These are phyloP conservation scores for Friedmanniomyces simplex DNA, from an alignment of 495 filamentous ascomycete species.

Conservation along the genomic window DNA sequence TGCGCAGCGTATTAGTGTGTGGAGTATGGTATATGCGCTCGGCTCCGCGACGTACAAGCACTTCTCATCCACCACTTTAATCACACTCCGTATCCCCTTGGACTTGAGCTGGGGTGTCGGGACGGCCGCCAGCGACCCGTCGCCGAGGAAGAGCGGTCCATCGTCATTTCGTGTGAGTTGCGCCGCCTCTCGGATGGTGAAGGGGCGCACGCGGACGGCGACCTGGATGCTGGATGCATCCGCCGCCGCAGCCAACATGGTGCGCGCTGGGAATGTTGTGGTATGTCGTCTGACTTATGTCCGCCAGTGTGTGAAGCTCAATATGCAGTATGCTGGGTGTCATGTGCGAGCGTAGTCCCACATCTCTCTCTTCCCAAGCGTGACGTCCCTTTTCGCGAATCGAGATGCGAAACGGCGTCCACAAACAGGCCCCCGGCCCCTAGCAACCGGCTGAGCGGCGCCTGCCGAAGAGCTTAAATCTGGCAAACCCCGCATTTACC, in stretches of 20 bases:
- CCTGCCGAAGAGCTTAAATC: no score
- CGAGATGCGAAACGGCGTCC: no score
- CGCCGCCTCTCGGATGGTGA: slow-evolving; percentile 67
- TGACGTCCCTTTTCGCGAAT: no score
- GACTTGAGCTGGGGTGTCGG: slow-evolving; percentile 70
- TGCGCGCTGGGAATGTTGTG: neutral
- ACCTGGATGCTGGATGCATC: slow-evolving; percentile 64
- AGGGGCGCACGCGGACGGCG: slow-evolving; percentile 84
- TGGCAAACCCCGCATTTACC: no score
- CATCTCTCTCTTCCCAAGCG: no score
- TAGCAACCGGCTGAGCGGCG: no score
- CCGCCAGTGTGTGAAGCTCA: no score
- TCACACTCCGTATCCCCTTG: slow-evolving; percentile 79
- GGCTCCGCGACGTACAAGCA: slow-evolving; percentile 61
- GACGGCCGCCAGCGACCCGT: slow-evolving; percentile 78
- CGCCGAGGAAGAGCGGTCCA: slow-evolving; percentile 81
- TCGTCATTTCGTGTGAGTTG: slow-evolving; percentile 70
- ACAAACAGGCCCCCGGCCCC: no score
- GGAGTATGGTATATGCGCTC: neutral
- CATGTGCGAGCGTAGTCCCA: no score
- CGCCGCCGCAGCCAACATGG: neutral
- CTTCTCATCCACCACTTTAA: slow-evolving; percentile 93
- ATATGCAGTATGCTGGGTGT: no score
- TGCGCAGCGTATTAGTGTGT: slow-evolving; percentile 28
- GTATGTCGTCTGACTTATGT: no score